phyloP scores from a whole-genome alignment of 2,329 filamentous ascomycete species.

The Botrytis hyacinthi region DNA sequence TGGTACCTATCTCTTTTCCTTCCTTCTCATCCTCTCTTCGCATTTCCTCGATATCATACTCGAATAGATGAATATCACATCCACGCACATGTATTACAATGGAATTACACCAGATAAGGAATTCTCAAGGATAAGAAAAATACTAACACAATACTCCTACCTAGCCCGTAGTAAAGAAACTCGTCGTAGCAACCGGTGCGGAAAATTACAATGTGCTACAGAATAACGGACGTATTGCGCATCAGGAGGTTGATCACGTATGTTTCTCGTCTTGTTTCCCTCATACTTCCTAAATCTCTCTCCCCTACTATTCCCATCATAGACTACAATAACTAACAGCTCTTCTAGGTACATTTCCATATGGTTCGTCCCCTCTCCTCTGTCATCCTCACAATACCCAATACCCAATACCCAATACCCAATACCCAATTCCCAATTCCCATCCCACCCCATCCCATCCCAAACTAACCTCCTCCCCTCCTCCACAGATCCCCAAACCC shows the following conservation, averaged over 20 bases:
- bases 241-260: conserved; percentile 92
- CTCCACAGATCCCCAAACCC: conserved; percentile 87
- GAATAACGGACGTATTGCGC: conserved; percentile 90
- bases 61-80: neutral
- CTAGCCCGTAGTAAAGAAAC: conserved; percentile 79
- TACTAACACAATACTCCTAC: neutral
- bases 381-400: too few species aligned
- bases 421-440: neutral
- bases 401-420: neutral
- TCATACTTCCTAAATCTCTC: neutral
- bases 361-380: conserved; percentile 54
- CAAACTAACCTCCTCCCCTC: neutral
- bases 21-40: conserved; percentile 22
- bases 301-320: neutral
- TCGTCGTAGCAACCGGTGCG: conserved; percentile 73
- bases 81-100: neutral
- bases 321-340: neutral
- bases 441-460: neutral
- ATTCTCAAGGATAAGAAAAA: neutral
- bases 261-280: conserved; percentile 38
- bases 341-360: conserved; percentile 79
- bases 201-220: conserved; percentile 90
- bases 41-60: neutral
- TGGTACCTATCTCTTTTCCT: conserved; percentile 52
- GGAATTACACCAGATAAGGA: fast-evolving